These are phyloP conservation scores for Scenedesmus sp. DNA, from an alignment of 163 green algal genomes.

Conservation along the genomic window DNA sequence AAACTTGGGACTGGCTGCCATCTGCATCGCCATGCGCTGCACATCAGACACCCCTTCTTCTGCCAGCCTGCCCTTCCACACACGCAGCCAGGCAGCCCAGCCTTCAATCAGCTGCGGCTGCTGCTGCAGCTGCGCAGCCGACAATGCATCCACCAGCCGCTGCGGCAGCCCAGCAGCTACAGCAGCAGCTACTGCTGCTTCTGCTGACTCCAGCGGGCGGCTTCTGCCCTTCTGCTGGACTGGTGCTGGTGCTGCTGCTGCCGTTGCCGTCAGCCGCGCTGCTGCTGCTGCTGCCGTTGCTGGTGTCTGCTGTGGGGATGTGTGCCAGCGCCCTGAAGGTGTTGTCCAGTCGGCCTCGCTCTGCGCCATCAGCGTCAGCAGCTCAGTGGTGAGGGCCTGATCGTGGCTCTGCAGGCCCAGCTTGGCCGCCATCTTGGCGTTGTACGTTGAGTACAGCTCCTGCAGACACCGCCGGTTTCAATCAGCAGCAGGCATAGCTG, in stretches of 20 bases:
- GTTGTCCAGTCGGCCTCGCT: constrained; percentile 92
- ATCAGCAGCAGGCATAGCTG: too few species aligned
- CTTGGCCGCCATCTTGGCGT: constrained; percentile 78
- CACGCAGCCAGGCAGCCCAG: constrained; percentile 78
- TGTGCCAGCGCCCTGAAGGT: constrained; percentile 74
- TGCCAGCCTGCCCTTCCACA: constrained; percentile 60
- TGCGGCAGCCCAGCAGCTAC: constrained; percentile 45
- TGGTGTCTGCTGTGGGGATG: constrained; percentile 28
- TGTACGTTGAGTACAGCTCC: constrained; percentile 73
- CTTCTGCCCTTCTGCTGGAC: constrained; percentile 3
- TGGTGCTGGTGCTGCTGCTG: constrained; percentile 30
- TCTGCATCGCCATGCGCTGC: constrained; percentile 68
- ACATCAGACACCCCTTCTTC: constrained; percentile 66
- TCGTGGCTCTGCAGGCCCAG: constrained; percentile 82
- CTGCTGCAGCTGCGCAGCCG: constrained; percentile 51
- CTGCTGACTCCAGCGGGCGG: not conserved
- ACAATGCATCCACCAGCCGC: constrained; percentile 51
- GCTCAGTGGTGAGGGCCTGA: constrained; percentile 61
- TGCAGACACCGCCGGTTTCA: too few species aligned
- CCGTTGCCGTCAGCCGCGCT: constrained; percentile 2
- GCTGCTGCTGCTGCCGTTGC: constrained; percentile 33
- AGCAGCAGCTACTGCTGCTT: not conserved
- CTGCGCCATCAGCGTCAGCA: constrained; percentile 84
- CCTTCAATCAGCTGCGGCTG: constrained; percentile 60
- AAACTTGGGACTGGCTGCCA: constrained; percentile 82